Base-by-base conservation (phyloP, 2,329 filamentous ascomycete species). In the Peltaster fructicola region DNA sequence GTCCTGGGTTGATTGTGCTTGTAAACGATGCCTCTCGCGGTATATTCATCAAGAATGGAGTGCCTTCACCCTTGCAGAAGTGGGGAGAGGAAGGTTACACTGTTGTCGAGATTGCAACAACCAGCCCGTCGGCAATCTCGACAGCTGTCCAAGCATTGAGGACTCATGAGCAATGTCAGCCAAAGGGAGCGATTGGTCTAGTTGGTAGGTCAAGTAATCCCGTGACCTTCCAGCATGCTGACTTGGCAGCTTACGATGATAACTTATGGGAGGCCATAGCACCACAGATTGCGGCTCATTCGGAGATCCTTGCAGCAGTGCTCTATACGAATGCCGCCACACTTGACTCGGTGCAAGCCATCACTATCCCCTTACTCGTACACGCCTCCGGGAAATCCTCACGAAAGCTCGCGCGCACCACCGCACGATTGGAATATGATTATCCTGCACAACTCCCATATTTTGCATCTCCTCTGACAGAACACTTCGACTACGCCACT, bases 41-140 rank as follows among this genome's bases (percentile, higher is more conserved):
- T n/a, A n/a, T n/a, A n/a, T n/a, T n/a, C 24, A 22, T 13, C 17
- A 11, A 20, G 17, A 20, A 29, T 14, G 27, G 24, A 2, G 59
- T 62, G 26, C 71, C 72, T 1, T 55, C 61, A 6, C 65, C 67
- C 0, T 38, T 66, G 8, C 42, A 65, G 31, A 79, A 78, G 47
- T 78, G 73, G 73, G 72, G 71, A 0, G 73, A 79, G 41, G 73
- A 79, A 43, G 69, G 73, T 0, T 77, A 66, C 35, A 54, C 63
- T 0, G 68, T 77, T 3, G 66, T 54, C 0, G 61, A 73, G 41
- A 41, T 76, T 49, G 2, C 38, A 52, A 2, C 36, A 34, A n/a
- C 33, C 36, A 14, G 22, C 19, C 20, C n/a, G 22, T 18, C 4
- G 14, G 17, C 13, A 30, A 25, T 5, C 25, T 29, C 6, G 23